A percentile compares a stretch with the other conserved stretches of the same genome.
phyloP scores from a whole-genome alignment of 345 rosid species.

The Xanthoceras sorbifolium region DNA sequence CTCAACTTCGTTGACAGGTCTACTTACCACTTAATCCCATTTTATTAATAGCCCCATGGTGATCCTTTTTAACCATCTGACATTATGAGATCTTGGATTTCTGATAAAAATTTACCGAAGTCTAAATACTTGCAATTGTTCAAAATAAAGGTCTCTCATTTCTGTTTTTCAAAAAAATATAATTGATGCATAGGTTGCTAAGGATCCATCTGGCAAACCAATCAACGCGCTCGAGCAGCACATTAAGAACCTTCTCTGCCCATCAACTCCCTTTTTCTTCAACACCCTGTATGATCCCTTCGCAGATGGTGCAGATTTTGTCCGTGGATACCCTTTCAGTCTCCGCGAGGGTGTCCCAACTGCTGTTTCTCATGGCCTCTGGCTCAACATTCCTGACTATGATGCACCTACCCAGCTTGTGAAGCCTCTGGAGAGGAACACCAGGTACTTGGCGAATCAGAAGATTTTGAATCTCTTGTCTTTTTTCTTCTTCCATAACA shows the following conservation, averaged over 20 bases:
- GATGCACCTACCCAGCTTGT: constrained; percentile 99
- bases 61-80: no score
- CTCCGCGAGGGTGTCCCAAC: constrained; percentile 93
- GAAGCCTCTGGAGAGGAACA: constrained; percentile 90
- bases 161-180: no score
- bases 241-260: constrained; percentile 80
- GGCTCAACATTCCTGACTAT: constrained; percentile 98
- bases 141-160: no score
- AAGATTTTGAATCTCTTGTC: neutral
- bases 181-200: constrained; percentile 64
- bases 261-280: constrained; percentile 95
- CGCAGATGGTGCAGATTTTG: constrained; percentile 89
- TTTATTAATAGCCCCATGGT: no score
- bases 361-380: constrained; percentile 95
- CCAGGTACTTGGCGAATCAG: constrained; percentile 45
- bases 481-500: neutral
- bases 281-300: constrained; percentile 93
- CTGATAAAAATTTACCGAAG: no score
- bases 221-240: constrained; percentile 94
- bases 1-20: no score
- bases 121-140: no score
- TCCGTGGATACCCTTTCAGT: constrained; percentile 97
- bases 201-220: constrained; percentile 81
- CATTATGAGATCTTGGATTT: no score
- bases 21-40: no score